Evolutionary conservation across 345 rosid genomes (phyloP).

Genomic region (Fremontodendron californicum): DNA sequence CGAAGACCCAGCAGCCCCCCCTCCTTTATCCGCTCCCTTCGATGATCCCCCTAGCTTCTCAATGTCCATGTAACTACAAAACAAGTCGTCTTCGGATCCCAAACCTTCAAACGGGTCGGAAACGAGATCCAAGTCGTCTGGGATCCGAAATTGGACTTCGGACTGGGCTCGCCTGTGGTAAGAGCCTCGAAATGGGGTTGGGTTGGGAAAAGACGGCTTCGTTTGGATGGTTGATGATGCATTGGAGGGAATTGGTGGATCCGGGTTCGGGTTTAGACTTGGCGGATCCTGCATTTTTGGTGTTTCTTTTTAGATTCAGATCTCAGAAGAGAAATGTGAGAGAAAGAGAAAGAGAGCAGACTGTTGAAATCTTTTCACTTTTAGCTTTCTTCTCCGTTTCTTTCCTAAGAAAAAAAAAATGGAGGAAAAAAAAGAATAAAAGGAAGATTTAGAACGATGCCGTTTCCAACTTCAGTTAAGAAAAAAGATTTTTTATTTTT

Average conservation of each 20-base stretch:
- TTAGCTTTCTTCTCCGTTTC: slow-evolving; percentile 19
- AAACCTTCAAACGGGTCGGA: slow-evolving; percentile 62
- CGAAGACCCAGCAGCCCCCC: slow-evolving; percentile 29
- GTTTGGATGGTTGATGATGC: neutral
- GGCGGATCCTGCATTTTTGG: slow-evolving; percentile 42
- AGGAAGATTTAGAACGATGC: neutral
- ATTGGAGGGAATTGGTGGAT: slow-evolving; percentile 11
- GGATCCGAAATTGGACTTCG: slow-evolving; percentile 70
- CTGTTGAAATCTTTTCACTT: neutral
- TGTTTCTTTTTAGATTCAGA: slow-evolving; percentile 3
- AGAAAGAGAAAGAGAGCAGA: neutral
- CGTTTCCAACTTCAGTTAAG: neutral
- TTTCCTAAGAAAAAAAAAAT: neutral
- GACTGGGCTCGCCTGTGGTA: slow-evolving; percentile 80
- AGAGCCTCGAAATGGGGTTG: slow-evolving; percentile 33
- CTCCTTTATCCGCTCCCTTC: slow-evolving; percentile 19
- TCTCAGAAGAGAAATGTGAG: slow-evolving; percentile 17
- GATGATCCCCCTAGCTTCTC: slow-evolving; percentile 66
- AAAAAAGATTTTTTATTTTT: too few relatives aligned
- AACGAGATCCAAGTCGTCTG: slow-evolving; percentile 60
- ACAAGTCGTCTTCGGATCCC: slow-evolving; percentile 77
- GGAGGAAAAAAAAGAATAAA: too few relatives aligned
- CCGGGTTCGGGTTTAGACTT: slow-evolving; percentile 19
- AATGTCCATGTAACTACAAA: slow-evolving; percentile 73
- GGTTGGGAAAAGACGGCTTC: slow-evolving; percentile 12